These are phyloP conservation scores for Aspergillus pseudoterreus DNA, from an alignment of 2,329 filamentous ascomycete genomes.

Conservation along the genomic window DNA sequence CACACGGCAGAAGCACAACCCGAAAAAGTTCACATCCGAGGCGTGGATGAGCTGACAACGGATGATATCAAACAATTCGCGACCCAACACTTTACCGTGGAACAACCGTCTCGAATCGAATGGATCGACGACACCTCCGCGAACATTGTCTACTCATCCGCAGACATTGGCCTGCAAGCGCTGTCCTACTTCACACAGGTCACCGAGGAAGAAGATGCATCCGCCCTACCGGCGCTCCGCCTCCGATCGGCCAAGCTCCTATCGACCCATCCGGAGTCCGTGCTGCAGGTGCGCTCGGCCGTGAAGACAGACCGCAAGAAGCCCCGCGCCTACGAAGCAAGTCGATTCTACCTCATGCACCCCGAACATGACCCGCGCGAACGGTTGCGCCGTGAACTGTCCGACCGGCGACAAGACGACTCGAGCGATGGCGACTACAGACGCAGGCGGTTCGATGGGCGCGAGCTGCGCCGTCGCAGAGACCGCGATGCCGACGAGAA, in stretches of 20 bases:
- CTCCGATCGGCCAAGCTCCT: slow-evolving; percentile 67
- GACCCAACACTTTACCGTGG: slow-evolving; percentile 59
- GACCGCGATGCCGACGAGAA: slow-evolving; percentile 50
- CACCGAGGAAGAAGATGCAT: slow-evolving; percentile 32
- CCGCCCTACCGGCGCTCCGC: slow-evolving; percentile 58
- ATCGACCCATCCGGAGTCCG: slow-evolving; percentile 63
- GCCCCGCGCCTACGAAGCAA: slow-evolving; percentile 71
- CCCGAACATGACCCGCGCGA: slow-evolving; percentile 84
- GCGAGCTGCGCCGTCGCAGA: slow-evolving; percentile 46
- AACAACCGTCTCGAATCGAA: slow-evolving; percentile 64
- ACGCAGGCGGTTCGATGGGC: slow-evolving; percentile 59
- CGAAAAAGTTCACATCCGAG: slow-evolving; percentile 76
- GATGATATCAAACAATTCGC: slow-evolving; percentile 75
- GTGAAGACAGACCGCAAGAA: slow-evolving; percentile 75
- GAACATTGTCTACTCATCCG: slow-evolving; percentile 71
- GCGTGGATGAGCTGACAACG: slow-evolving; percentile 77
- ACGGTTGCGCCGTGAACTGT: slow-evolving; percentile 55
- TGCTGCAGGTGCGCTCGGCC: slow-evolving; percentile 70
- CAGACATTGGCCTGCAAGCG: slow-evolving; percentile 52
- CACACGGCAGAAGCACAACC: slow-evolving; percentile 32
- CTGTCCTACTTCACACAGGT: slow-evolving; percentile 48
- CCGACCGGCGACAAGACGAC: slow-evolving; percentile 42
- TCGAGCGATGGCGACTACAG: slow-evolving; percentile 42
- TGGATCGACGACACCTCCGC: slow-evolving; percentile 95
- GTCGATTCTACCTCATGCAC: slow-evolving; percentile 88